Base-by-base conservation (phyloP, 2,329 filamentous ascomycete species). In the Raffaelea deltoideospora region DNA sequence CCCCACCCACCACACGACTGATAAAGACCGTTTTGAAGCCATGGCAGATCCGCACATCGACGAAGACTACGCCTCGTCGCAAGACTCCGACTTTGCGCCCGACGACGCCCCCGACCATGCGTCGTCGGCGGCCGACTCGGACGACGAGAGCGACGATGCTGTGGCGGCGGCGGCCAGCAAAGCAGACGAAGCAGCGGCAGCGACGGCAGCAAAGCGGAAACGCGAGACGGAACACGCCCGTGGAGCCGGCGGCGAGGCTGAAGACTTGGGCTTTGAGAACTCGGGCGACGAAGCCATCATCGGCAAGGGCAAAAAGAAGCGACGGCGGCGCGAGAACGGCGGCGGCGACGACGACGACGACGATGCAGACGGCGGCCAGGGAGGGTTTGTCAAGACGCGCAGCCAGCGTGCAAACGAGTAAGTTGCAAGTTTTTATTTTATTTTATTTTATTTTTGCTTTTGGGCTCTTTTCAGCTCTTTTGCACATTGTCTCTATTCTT, bases 271-370 rank as follows among this genome's bases (percentile, higher is more conserved):
- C 1, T 72, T 74, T 41, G 68, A 74, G 41, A 79, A 79, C 45
- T 83, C 79, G 1, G 79, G 78, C n/a, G 79, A 84, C 48, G 79
- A 84, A 48, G 67, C 69, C 1, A 69, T 81, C 37, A 77, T 84
- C 46, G 60, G 69, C 32, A 75, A 67, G 44, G 75, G 68, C 15
- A 71, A 67, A 48, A 76, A 67, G 50, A 59, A 59, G 37, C 58
- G 54, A 26, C 62, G 59, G 50, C 69, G 61, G 49, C 55, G 53
- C 30, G 67, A 61, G 17, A 51, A 43, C 3, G 49, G 46, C 2
- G 50, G 44, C 2, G 50, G 50, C 1, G 65, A 67, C 4, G 70
- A 69, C 17, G 72, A 73, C 24, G 67, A 63, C 17, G 69, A 66
- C 27, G 72, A 72, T 40, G 70, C 69, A 14, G 72, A 73, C 29